phyloP scores from a whole-genome alignment of 2,329 filamentous ascomycete genomes.

The Ceratocystis eucalypticola region DNA sequence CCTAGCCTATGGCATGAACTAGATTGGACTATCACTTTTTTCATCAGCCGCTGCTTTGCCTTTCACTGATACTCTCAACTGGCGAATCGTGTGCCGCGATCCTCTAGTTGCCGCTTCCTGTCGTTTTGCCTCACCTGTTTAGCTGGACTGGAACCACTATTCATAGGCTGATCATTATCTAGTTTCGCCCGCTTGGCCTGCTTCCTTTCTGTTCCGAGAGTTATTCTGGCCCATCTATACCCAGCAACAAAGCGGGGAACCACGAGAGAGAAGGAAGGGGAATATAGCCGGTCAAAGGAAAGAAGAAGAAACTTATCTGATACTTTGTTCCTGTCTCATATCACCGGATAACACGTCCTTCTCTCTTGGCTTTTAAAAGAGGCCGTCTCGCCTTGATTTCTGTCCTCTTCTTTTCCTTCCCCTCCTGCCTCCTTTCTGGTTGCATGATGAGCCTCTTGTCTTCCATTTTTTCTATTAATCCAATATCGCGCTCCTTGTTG shows the following conservation, averaged over 20 bases:
- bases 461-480: conserved; percentile 23
- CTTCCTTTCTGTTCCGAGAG: not conserved
- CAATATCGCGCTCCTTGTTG: conserved; percentile 22
- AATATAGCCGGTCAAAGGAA: not conserved
- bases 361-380: conserved; percentile 15
- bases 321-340: conserved; percentile 2
- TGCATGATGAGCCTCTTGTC: conserved; percentile 16
- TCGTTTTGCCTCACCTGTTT: not conserved
- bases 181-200: not conserved
- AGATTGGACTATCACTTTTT: not conserved
- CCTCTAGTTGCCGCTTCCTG: not conserved
- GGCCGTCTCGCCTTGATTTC: conserved; percentile 11
- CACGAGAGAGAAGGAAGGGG: not conserved
- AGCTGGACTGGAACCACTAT: not conserved
- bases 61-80: not conserved
- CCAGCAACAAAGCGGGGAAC: not conserved
- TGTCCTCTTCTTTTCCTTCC: not conserved
- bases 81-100: not conserved
- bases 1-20: not conserved
- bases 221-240: not conserved
- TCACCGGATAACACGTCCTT: not conserved
- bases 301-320: not conserved
- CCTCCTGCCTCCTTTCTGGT: conserved; percentile 9
- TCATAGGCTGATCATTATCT: not conserved
- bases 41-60: not conserved